Evolutionary conservation across 495 filamentous ascomycete species (phyloP).

Genomic region (Hyaloscypha bicolor): DNA sequence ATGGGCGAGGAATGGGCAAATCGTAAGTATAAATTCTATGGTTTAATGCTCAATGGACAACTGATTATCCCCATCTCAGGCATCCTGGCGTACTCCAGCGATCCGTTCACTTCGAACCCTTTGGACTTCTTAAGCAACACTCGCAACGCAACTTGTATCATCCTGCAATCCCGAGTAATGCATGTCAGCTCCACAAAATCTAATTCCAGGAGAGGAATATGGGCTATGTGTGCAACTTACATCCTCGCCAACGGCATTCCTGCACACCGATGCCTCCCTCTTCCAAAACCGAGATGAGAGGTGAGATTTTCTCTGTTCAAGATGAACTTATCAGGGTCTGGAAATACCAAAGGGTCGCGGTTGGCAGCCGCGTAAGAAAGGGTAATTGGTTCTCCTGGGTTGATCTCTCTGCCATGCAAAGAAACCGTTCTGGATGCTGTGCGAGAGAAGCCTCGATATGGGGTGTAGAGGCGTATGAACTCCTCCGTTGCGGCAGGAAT

Average conservation of each 20-base stretch:
- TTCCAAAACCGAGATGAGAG: not conserved
- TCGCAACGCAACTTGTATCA: not conserved
- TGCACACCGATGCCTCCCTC: not conserved
- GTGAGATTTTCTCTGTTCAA: not conserved
- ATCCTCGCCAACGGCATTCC: not conserved
- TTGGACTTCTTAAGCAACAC: not conserved
- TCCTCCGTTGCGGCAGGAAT: slow-evolving; percentile 2
- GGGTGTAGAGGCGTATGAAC: slow-evolving; percentile 1
- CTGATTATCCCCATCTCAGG: not conserved
- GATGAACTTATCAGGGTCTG: not conserved
- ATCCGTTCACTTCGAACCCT: not conserved
- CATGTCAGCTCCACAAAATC: not conserved
- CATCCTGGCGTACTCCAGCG: not conserved
- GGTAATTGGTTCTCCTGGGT: slow-evolving; percentile 2
- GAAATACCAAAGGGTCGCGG: not conserved
- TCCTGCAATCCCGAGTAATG: not conserved
- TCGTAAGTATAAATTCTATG: not conserved
- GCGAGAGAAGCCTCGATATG: slow-evolving; percentile 4
- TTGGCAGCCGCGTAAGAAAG: not conserved
- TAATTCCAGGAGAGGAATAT: not conserved
- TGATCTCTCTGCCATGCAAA: not conserved
- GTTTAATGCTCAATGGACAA: not conserved
- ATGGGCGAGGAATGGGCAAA: not conserved
- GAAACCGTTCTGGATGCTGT: not conserved
- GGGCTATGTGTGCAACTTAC: not conserved